Percentiles rank a stretch among this genome's conserved stretches.
Evolutionary conservation across 192 early-diverging fungal species (phyloP).

Genomic region (Oehlia diaphana): DNA sequence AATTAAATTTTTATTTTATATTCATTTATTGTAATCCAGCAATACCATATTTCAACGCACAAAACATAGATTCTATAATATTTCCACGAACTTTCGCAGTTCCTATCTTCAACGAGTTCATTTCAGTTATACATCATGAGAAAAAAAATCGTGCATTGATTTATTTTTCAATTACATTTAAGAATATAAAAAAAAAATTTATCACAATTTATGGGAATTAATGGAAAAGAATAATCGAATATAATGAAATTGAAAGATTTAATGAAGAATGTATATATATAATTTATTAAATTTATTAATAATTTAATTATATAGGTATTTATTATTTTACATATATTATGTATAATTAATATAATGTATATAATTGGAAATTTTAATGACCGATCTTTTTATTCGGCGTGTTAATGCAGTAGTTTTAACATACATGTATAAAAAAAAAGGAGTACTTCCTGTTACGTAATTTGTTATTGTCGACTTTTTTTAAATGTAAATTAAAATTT

Average conservation of each 20-base stretch:
- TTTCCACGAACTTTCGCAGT: not conserved
- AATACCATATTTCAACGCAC: not conserved
- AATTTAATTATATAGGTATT: no score
- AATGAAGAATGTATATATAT: not conserved
- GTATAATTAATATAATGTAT: no score
- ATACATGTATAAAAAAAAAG: no score
- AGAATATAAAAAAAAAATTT: not conserved
- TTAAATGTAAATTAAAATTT: no score
- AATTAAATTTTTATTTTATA: not conserved
- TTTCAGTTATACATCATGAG: not conserved
- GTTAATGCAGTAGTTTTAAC: no score
- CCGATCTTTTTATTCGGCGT: no score
- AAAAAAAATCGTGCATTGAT: not conserved
- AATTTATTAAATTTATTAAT: no score
- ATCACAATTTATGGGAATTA: not conserved
- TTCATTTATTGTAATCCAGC: not conserved
- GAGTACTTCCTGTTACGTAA: no score
- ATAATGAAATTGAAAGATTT: not conserved
- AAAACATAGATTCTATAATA: slow-evolving; percentile 1
- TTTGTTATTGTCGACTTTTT: no score
- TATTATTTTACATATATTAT: no score
- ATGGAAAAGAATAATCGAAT: not conserved
- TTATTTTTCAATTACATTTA: not conserved
- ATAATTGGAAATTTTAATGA: no score
- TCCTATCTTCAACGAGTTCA: not conserved